Evolutionary conservation across 1,284 basidiomycete genomes (phyloP).

Genomic region (Trichosporon sp.): DNA sequence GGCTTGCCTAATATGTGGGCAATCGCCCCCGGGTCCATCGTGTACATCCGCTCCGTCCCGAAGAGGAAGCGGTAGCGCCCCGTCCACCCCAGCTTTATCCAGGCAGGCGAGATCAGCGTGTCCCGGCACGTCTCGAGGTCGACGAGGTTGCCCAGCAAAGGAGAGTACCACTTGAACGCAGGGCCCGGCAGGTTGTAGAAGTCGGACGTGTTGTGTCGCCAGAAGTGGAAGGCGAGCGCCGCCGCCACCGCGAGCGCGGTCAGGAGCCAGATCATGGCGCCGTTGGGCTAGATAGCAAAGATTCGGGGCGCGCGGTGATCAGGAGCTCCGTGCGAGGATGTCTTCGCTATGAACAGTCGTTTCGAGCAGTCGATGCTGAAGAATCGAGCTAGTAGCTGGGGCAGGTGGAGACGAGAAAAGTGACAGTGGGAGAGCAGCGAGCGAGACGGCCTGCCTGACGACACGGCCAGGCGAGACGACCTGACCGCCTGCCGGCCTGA

Average conservation of each 20-base stretch:
- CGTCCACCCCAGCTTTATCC: not conserved
- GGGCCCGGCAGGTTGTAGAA: slow-evolving; percentile 5
- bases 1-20: not conserved
- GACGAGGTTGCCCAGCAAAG: slow-evolving; percentile 1
- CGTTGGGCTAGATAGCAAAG: too few relatives aligned
- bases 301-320: too few relatives aligned
- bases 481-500: too few relatives aligned
- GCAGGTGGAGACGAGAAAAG: too few relatives aligned
- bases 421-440: too few relatives aligned
- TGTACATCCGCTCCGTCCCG: slow-evolving; percentile 5
- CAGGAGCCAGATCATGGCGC: not conserved
- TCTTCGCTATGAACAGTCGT: too few relatives aligned
- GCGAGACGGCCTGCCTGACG: too few relatives aligned
- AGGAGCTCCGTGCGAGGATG: too few relatives aligned
- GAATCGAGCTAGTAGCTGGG: too few relatives aligned
- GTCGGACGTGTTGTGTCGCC: not conserved
- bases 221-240: not conserved
- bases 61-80: slow-evolving; percentile 3
- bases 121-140: not conserved
- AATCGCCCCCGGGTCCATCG: slow-evolving; percentile 1
- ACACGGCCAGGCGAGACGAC: too few relatives aligned
- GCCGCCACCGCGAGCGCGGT: not conserved
- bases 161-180: not conserved
- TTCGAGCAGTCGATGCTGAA: too few relatives aligned
- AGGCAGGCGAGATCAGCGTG: slow-evolving; percentile 4